Conservation (phyloP, 208 protist species). For the Crithidia fasciculata region DNA sequence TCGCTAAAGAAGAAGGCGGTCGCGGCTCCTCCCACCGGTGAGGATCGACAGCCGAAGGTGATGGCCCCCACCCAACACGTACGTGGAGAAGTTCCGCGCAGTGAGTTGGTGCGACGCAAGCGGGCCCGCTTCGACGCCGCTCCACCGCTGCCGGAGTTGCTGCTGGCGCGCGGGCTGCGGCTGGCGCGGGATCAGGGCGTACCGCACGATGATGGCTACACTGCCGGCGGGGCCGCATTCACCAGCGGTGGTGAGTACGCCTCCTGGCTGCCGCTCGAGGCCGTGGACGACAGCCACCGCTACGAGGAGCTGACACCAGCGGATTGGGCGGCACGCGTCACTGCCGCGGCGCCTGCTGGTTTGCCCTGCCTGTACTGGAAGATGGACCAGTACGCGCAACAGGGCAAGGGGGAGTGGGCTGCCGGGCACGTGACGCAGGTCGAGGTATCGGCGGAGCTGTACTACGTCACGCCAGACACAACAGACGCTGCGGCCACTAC, state of each 20-base stretch:
- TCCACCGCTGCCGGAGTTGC: constrained; percentile 63
- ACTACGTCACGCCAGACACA: constrained; percentile 15
- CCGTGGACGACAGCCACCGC: constrained; percentile 89
- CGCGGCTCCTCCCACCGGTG: not conserved
- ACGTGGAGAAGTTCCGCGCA: constrained; percentile 81
- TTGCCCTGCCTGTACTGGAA: constrained; percentile 51
- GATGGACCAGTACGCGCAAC: constrained; percentile 33
- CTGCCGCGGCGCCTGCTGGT: constrained; percentile 27
- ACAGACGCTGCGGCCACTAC: not conserved
- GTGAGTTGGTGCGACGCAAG: constrained; percentile 86
- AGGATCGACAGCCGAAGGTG: constrained; percentile 90
- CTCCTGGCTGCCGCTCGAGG: constrained; percentile 88
- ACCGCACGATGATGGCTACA: constrained; percentile 10
- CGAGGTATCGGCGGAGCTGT: constrained; percentile 20
- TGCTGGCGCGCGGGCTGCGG: constrained; percentile 71
- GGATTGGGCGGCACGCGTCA: constrained; percentile 70
- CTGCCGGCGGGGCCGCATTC: not conserved
- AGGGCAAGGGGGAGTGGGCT: constrained; percentile 19
- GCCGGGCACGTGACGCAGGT: constrained; percentile 33
- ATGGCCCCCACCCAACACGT: constrained; percentile 74
- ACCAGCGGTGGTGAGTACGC: constrained; percentile 45
- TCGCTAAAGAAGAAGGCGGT: not conserved
- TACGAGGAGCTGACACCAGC: constrained; percentile 80
- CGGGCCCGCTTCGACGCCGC: constrained; percentile 61
- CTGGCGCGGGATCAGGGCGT: constrained; percentile 4